phyloP scores from a whole-genome alignment of 1,284 basidiomycete genomes.

The Termitomyces sp. region DNA sequence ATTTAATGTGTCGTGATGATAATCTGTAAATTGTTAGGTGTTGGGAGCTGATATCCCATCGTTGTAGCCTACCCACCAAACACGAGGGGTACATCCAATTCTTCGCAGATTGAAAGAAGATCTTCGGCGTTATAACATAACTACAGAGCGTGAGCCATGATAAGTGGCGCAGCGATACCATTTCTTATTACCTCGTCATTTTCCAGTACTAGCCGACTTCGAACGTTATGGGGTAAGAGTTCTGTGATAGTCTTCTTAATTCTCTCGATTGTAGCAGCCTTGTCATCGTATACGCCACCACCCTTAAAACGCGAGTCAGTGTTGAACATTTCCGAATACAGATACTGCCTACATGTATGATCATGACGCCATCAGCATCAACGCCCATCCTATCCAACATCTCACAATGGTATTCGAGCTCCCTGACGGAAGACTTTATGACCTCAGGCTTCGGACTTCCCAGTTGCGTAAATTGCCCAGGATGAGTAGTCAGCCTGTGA shows the following conservation, averaged over 20 bases:
- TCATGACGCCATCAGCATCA: conserved; percentile 72
- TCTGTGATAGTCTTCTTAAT: conserved; percentile 68
- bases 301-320: conserved; percentile 34
- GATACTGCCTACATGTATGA: conserved; percentile 57
- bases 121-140: conserved; percentile 88
- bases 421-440: conserved; percentile 69
- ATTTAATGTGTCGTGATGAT: conserved; percentile 76
- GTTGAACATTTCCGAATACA: neutral
- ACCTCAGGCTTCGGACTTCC: conserved; percentile 75
- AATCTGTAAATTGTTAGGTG: conserved; percentile 39
- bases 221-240: conserved; percentile 57
- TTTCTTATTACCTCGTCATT: conserved; percentile 72
- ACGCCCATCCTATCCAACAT: conserved; percentile 84
- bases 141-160: conserved; percentile 31
- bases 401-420: conserved; percentile 80
- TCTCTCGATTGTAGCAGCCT: conserved; percentile 62
- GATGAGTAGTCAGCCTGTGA: conserved; percentile 83
- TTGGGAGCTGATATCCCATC: neutral
- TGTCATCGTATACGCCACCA: conserved; percentile 81
- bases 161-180: neutral
- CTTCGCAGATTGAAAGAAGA: conserved; percentile 76
- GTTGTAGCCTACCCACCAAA: conserved; percentile 37
- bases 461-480: conserved; percentile 84
- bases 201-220: conserved; percentile 78
- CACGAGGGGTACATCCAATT: conserved; percentile 76